Conservation (phyloP, 106 monocot genomes). For the Vanilla planifolia region DNA sequence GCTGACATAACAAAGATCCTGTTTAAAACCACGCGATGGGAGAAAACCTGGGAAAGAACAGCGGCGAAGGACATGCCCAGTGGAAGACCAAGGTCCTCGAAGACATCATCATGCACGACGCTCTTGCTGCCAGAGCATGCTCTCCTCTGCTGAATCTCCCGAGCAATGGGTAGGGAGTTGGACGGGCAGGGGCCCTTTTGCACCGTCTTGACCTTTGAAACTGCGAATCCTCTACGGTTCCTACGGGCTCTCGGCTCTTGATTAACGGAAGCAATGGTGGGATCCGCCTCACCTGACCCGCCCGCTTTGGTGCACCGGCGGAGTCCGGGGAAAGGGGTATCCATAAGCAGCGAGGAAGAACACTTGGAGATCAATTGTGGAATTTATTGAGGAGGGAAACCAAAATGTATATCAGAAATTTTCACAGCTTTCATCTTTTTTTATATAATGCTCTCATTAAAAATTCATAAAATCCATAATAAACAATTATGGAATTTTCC, state of each 20-base stretch:
- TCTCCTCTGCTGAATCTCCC: background rate
- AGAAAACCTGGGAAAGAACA: constrained; percentile 40
- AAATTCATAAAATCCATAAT: no score
- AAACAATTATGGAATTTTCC: no score
- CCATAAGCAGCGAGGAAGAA: background rate
- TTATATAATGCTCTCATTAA: no score
- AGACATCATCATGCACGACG: background rate
- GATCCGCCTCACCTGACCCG: no score
- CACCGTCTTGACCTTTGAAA: background rate
- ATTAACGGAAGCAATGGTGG: background rate
- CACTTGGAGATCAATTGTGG: no score
- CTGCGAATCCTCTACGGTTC: constrained; percentile 5
- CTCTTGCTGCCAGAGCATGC: background rate
- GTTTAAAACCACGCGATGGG: background rate
- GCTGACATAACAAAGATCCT: background rate
- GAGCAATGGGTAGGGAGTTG: background rate
- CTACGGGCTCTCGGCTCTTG: background rate
- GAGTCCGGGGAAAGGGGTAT: background rate
- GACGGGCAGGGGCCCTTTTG: background rate
- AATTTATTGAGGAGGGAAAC: no score
- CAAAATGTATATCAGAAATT: no score
- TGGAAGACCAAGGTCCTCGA: constrained; percentile 49
- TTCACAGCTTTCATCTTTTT: no score
- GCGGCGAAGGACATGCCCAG: constrained; percentile 71
- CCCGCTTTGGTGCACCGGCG: background rate